Base-by-base conservation (phyloP, 2,329 filamentous ascomycete species). In the Herpotrichia juniperi region DNA sequence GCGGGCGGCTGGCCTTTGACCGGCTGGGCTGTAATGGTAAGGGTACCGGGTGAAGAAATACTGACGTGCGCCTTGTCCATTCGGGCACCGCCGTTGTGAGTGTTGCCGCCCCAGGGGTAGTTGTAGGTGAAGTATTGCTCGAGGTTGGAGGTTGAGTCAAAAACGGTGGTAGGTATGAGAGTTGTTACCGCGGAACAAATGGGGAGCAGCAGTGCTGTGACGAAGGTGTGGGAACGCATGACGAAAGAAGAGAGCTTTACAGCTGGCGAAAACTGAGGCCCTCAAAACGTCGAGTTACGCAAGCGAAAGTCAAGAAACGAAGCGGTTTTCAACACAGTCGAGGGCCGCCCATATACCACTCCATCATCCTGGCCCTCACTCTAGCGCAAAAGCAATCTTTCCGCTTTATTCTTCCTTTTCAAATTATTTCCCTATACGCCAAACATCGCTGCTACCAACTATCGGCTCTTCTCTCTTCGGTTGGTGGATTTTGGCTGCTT, bases 51-150 rank as follows among this genome's bases (percentile, higher is more conserved):
- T 2, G 56, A 40, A 9, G 63, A 47, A 43, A 83, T 72, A 3
- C 63, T 56, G 42, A 82, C 76, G 32, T 83, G 77, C 9, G 70
- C 62, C 44, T 76, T 69, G 58, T 75, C 59, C 83, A 85, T 85
- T 30, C 81, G 80, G 0, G 83, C 82, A 0, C 76, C 79, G 34
- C 83, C 83, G 61, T 85, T 85, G 70, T 85, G 82, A 2, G 62
- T 65, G 59, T 81, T 79, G 16, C 75, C 79, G 19, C 82, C 82
- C 83, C 82, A 83, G 2, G 81, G 82, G 61, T 85, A 85, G 57
- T 81, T 77, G 68, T 81, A 81, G 47, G 65, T 68, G 72, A 81
- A 85, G 67, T 80, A 74, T 39, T 71, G 43, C 32, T 73, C 67
- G 16, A 74, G 59, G 9, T 54, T 64, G 2, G 64, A 42, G 39